These are phyloP conservation scores for Blastocystis sp. DNA, from an alignment of 352 stramenopile genomes.

Conservation along the genomic window DNA sequence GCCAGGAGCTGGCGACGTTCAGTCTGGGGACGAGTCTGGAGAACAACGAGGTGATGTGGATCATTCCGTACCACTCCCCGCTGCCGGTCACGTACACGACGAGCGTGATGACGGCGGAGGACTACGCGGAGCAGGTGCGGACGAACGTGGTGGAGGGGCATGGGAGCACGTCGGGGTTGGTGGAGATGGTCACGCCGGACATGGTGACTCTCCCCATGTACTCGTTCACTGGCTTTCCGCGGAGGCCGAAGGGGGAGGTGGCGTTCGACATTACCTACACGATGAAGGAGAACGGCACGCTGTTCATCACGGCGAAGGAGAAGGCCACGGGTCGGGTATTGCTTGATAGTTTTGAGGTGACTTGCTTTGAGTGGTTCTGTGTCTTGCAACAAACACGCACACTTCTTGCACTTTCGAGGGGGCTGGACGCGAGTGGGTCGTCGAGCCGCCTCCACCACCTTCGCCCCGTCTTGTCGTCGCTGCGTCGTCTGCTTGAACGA, in stretches of 20 bases:
- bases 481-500: neutral
- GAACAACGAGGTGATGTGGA: slow-evolving; percentile 19
- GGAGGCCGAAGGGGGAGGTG: slow-evolving; percentile 5
- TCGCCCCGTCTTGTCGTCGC: neutral
- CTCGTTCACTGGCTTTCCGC: neutral
- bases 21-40: neutral
- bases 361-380: neutral
- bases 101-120: neutral
- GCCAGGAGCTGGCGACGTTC: slow-evolving; percentile 15
- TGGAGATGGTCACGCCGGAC: neutral
- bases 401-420: slow-evolving; percentile 15
- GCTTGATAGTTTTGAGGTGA: neutral
- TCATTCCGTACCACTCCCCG: slow-evolving; percentile 9
- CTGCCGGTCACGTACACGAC: neutral
- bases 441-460: neutral
- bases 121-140: neutral
- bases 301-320: slow-evolving; percentile 26
- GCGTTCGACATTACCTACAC: neutral
- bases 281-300: slow-evolving; percentile 3
- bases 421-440: slow-evolving; percentile 8
- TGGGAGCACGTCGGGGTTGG: neutral
- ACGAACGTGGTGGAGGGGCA: slow-evolving; percentile 15
- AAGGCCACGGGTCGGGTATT: neutral
- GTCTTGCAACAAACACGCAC: slow-evolving; percentile 12
- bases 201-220: neutral